Conservation (phyloP, 371 early-diverging fungal species). For the Smittium culicis region DNA sequence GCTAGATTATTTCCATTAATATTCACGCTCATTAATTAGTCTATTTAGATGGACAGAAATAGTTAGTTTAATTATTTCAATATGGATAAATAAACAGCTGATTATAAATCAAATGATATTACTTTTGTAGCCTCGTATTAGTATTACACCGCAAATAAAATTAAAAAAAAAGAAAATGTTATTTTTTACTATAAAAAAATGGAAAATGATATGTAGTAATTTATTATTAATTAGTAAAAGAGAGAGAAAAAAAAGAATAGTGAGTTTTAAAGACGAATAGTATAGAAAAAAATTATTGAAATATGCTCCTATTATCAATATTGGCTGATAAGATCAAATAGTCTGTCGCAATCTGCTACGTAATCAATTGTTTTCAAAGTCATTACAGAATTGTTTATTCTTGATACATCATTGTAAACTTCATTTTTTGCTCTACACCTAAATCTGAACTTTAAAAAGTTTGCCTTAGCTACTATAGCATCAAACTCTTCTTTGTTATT, state of each 20-base stretch:
- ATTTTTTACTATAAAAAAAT: background rate
- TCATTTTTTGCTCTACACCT: slow-evolving; percentile 69
- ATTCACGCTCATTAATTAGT: no score
- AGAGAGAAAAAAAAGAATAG: background rate
- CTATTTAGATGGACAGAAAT: no score
- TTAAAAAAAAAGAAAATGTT: background rate
- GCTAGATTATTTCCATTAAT: no score
- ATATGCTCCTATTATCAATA: slow-evolving; percentile 8
- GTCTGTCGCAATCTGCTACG: slow-evolving; percentile 39
- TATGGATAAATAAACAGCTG: no score
- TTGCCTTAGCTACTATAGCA: slow-evolving; percentile 36
- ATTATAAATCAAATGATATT: no score
- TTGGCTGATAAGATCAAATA: slow-evolving; percentile 33
- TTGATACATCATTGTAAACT: slow-evolving; percentile 51
- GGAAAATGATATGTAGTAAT: background rate
- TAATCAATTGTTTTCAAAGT: slow-evolving; percentile 41
- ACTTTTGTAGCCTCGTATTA: no score
- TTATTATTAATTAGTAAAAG: background rate
- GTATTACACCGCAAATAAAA: background rate
- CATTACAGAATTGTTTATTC: slow-evolving; percentile 38
- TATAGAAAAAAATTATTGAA: background rate
- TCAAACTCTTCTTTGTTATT: slow-evolving; percentile 28
- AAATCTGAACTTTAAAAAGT: slow-evolving; percentile 52
- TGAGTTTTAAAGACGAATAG: background rate
- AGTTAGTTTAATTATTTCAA: no score